These are phyloP conservation scores for Candida maris DNA, from an alignment of 805 yeast species.

Conservation along the genomic window DNA sequence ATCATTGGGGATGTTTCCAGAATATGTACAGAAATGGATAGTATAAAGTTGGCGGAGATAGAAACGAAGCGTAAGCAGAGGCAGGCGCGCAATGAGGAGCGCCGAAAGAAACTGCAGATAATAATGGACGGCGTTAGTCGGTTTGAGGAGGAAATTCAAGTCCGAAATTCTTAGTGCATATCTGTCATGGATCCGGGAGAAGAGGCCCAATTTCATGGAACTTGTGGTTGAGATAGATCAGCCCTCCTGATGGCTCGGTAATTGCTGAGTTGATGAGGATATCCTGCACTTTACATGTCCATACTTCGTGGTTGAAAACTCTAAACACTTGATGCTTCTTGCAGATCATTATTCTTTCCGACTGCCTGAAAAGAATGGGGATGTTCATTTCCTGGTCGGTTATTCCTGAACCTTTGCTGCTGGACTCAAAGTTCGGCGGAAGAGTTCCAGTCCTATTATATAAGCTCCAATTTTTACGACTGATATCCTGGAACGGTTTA, in stretches of 20 bases:
- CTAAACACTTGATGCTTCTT: slow-evolving; percentile 46
- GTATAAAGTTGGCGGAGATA: slow-evolving; percentile 23
- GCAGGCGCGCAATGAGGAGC: slow-evolving; percentile 19
- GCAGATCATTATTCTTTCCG: slow-evolving; percentile 64
- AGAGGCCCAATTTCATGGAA: slow-evolving; percentile 45
- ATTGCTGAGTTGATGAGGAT: slow-evolving; percentile 34
- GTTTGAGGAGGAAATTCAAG: slow-evolving; percentile 23
- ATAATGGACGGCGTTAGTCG: slow-evolving; percentile 23
- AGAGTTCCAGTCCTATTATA: slow-evolving; percentile 21
- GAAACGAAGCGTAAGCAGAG: slow-evolving; percentile 21
- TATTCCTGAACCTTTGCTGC: slow-evolving; percentile 11
- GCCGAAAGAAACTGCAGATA: slow-evolving; percentile 23
- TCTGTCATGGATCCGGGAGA: too few relatives aligned
- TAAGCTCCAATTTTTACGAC: slow-evolving; percentile 34
- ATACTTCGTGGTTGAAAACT: slow-evolving; percentile 84
- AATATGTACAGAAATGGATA: slow-evolving; percentile 25
- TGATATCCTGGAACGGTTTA: slow-evolving; percentile 51
- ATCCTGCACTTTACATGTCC: slow-evolving; percentile 77
- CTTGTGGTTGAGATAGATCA: slow-evolving; percentile 58
- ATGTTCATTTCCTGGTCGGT: slow-evolving; percentile 28
- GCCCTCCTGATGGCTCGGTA: slow-evolving; percentile 54
- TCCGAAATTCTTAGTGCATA: too few relatives aligned
- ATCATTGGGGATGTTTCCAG: slow-evolving; percentile 23
- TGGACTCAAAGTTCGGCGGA: slow-evolving; percentile 14
- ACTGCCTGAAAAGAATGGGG: slow-evolving; percentile 51